Conservation (phyloP, 495 filamentous ascomycete species). For the Aspergillus ostianus region DNA sequence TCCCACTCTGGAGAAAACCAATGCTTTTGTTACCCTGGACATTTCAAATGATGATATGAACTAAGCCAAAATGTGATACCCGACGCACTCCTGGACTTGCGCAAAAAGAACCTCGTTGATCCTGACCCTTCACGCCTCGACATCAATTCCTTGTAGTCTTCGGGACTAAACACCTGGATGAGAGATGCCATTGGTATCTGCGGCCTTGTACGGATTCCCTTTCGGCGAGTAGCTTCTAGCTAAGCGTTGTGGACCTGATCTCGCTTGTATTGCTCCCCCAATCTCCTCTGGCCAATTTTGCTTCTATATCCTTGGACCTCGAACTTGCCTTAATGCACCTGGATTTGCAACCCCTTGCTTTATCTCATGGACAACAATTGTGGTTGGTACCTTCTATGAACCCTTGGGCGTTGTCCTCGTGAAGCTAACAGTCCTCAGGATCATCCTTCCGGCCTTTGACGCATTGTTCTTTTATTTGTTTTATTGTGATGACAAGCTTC, state of each 20-base stretch:
- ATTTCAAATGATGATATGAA: background rate
- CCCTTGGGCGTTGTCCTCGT: background rate
- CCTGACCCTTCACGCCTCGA: background rate
- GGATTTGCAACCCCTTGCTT: background rate
- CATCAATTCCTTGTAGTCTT: slow-evolving; percentile 9
- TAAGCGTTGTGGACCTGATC: slow-evolving; percentile 5
- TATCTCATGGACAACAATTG: background rate
- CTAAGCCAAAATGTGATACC: background rate
- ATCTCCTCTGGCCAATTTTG: background rate
- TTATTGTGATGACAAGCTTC: slow-evolving; percentile 10
- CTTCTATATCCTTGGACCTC: background rate
- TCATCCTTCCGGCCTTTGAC: slow-evolving; percentile 28
- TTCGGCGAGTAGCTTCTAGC: slow-evolving; percentile 2
- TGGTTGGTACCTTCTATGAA: background rate
- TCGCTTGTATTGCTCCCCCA: background rate
- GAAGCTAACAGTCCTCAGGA: slow-evolving; percentile 16
- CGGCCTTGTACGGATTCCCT: background rate
- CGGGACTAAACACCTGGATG: slow-evolving; percentile 1
- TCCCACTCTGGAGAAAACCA: background rate
- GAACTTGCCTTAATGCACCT: background rate
- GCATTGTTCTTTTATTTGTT: slow-evolving; percentile 18
- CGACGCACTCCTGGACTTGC: background rate
- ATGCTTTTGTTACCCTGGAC: background rate
- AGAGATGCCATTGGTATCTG: slow-evolving; percentile 1
- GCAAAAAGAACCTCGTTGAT: background rate